Percentiles rank a stretch among this genome's conserved stretches.
Evolutionary conservation across 176 grass and related monocot species (phyloP).

Genomic region (Ensete glaucum): DNA sequence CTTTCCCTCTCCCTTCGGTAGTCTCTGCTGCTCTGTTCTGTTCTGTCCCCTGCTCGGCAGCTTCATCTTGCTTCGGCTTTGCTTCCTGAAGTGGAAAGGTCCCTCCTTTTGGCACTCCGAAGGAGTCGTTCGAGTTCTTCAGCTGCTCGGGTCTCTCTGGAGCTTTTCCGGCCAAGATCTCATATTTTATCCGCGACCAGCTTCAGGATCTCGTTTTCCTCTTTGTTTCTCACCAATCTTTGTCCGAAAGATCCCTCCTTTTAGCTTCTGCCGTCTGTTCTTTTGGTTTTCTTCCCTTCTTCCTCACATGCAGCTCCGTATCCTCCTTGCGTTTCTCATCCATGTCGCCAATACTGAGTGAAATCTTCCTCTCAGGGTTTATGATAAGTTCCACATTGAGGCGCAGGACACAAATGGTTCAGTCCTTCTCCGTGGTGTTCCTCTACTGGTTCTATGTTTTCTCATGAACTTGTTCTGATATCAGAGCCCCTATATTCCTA

Average conservation of each 20-base stretch:
- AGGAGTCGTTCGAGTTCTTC: background rate
- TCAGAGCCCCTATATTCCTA: background rate
- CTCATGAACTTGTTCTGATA: slow-evolving; percentile 58
- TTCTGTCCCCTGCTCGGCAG: background rate
- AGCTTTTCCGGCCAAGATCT: background rate
- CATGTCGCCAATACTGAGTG: slow-evolving; percentile 99
- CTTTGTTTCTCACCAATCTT: background rate
- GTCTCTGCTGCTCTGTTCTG: background rate
- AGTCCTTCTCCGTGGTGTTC: slow-evolving; percentile 98
- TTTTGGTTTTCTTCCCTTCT: background rate
- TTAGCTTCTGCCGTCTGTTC: background rate
- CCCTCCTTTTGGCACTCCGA: background rate
- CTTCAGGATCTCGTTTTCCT: background rate
- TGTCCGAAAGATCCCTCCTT: background rate
- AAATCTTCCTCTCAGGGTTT: slow-evolving; percentile 97
- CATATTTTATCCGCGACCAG: background rate
- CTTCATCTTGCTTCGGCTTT: background rate
- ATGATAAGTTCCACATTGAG: slow-evolving; percentile 96
- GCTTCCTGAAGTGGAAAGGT: background rate
- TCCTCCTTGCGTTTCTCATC: slow-evolving; percentile 46
- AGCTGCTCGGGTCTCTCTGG: background rate
- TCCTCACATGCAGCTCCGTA: slow-evolving; percentile 33
- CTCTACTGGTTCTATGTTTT: slow-evolving; percentile 99
- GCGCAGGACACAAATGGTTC: slow-evolving; percentile 86
- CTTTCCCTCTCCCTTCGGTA: background rate